Evolutionary conservation across 1,284 basidiomycete species (phyloP).

Genomic region (Rhodotorula sp.): DNA sequence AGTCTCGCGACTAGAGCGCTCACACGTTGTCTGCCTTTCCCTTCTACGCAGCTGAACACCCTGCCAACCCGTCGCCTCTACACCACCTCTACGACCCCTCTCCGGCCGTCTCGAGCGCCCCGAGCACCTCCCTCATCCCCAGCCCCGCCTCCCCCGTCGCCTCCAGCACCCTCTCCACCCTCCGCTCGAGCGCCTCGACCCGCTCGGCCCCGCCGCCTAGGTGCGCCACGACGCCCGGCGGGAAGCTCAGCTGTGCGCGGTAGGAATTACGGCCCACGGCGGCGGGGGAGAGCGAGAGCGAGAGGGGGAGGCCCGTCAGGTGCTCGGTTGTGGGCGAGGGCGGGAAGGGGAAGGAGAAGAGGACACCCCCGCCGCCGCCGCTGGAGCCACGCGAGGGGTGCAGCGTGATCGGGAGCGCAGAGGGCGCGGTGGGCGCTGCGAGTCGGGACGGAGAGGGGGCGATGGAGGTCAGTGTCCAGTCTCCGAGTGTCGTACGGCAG

Average conservation of each 20-base stretch:
- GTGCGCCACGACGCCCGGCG: too few relatives aligned
- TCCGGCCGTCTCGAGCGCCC: background rate
- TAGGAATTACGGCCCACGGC: too few relatives aligned
- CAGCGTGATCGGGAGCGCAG: background rate
- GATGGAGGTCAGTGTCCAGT: background rate
- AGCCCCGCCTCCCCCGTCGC: conserved; percentile 35
- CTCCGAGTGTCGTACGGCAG: too few relatives aligned
- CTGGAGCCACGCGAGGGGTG: background rate
- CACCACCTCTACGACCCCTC: background rate
- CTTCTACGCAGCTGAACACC: background rate
- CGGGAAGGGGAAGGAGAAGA: conserved; percentile 6
- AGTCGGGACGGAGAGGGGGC: background rate
- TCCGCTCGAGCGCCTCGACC: conserved; percentile 11
- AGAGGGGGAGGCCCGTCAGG: background rate
- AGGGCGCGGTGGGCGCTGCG: background rate
- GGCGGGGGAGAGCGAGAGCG: background rate
- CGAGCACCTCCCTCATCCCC: background rate
- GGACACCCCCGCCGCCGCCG: too few relatives aligned
- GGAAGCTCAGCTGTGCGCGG: too few relatives aligned
- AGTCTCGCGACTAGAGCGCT: background rate
- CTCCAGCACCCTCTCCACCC: conserved; percentile 41
- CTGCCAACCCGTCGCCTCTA: background rate
- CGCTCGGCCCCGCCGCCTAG: too few relatives aligned
- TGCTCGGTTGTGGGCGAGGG: too few relatives aligned
- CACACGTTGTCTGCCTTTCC: background rate